A percentile compares a stretch with the other conserved stretches of the same genome.
Conservation (phyloP, 148 eudicot genomes). For the Rhododendron kiyosumense region DNA sequence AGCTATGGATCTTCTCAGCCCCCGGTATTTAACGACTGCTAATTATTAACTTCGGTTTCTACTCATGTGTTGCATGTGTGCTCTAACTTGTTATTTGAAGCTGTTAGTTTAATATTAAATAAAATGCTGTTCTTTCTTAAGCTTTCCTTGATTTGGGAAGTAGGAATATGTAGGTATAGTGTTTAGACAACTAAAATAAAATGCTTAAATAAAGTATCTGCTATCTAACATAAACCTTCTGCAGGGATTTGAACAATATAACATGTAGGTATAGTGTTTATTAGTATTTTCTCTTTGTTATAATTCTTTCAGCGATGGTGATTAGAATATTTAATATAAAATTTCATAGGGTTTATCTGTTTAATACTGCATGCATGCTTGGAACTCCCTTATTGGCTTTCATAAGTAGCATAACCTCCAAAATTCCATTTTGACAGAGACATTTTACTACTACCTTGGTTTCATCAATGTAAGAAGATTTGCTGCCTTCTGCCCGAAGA, state of each 20-base stretch:
- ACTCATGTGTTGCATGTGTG: background rate
- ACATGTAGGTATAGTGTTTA: background rate
- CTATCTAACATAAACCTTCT: background rate
- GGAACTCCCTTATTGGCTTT: background rate
- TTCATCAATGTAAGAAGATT: background rate
- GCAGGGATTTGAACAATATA: background rate
- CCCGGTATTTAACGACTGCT: conserved; percentile 34
- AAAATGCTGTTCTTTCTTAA: background rate
- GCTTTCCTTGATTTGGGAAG: background rate
- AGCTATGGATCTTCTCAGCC: conserved; percentile 59
- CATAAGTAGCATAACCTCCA: background rate
- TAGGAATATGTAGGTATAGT: background rate
- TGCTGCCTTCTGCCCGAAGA: background rate
- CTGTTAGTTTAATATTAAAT: background rate
- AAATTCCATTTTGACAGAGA: background rate
- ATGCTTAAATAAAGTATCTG: background rate
- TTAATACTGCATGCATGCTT: background rate
- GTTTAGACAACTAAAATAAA: background rate
- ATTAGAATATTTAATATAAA: background rate
- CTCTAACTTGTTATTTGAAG: background rate
- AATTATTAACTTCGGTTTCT: background rate
- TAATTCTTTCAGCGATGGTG: background rate
- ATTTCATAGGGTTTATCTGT: background rate
- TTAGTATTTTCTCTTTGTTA: background rate
- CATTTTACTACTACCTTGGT: background rate